Conservation (phyloP, 805 yeast species). For the Kockiozyma suomiensis region DNA sequence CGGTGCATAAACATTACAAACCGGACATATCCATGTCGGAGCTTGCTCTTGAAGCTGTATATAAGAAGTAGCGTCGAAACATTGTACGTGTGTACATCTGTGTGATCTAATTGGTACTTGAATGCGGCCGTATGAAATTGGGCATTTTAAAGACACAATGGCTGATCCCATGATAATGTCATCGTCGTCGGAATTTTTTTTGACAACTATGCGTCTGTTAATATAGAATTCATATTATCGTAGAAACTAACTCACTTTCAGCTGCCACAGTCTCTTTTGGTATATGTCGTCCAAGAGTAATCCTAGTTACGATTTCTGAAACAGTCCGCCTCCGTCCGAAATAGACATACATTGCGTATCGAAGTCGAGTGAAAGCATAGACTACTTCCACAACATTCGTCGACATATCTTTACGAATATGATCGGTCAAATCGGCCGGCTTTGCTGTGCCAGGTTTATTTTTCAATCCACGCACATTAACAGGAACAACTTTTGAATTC, state of each 20-base stretch:
- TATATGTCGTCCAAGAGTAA: slow-evolving; percentile 56
- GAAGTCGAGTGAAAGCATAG: slow-evolving; percentile 59
- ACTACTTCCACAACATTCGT: slow-evolving; percentile 54
- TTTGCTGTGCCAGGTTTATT: slow-evolving; percentile 74
- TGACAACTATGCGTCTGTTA: slow-evolving; percentile 17
- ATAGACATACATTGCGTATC: slow-evolving; percentile 58
- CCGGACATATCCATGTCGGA: slow-evolving; percentile 87
- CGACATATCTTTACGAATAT: slow-evolving; percentile 37
- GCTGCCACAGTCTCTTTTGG: slow-evolving; percentile 53
- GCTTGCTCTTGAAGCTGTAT: slow-evolving; percentile 74
- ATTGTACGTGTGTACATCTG: slow-evolving; percentile 77
- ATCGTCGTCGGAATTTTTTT: slow-evolving; percentile 60
- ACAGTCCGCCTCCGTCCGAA: slow-evolving; percentile 56
- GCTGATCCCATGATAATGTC: slow-evolving; percentile 70
- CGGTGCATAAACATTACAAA: slow-evolving; percentile 61
- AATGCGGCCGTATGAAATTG: slow-evolving; percentile 72
- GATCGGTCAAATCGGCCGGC: slow-evolving; percentile 75
- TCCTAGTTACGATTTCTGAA: slow-evolving; percentile 47
- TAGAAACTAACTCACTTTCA: slow-evolving; percentile 49
- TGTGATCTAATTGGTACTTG: slow-evolving; percentile 69
- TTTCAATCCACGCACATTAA: slow-evolving; percentile 72
- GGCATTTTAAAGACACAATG: slow-evolving; percentile 72
- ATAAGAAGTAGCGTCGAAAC: slow-evolving; percentile 81
- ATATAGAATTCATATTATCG: too few relatives aligned
- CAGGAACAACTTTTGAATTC: slow-evolving; percentile 55